These are phyloP conservation scores for Strobilomyces dryophilus DNA, from an alignment of 768 basidiomycete species.

Conservation along the genomic window DNA sequence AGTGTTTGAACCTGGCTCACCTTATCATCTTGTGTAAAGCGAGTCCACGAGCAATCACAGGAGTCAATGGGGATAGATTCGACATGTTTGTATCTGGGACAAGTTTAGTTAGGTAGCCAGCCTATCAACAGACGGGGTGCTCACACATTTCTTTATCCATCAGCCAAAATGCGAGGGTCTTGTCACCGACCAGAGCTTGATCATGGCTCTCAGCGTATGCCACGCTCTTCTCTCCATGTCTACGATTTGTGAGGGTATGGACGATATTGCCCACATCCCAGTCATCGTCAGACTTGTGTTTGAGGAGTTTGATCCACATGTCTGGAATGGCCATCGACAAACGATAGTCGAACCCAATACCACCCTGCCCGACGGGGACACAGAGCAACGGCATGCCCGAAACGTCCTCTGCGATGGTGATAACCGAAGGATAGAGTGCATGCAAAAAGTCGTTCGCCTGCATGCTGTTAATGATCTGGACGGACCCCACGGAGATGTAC, in stretches of 20 bases:
- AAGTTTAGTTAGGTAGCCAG: neutral
- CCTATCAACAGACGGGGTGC: constrained; percentile 21
- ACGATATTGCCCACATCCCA: constrained; percentile 90
- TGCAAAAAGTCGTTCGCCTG: constrained; percentile 94
- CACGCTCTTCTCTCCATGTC: constrained; percentile 86
- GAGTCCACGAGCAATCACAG: constrained; percentile 82
- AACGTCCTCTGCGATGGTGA: constrained; percentile 98
- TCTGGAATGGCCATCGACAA: constrained; percentile 98
- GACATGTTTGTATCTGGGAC: constrained; percentile 88
- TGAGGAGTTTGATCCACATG: constrained; percentile 99
- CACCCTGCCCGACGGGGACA: constrained; percentile 71
- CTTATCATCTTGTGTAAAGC: constrained; percentile 97
- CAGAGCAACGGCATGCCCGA: constrained; percentile 98
- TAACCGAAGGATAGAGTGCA: constrained; percentile 66
- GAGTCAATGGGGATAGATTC: constrained; percentile 75
- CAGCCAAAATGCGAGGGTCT: constrained; percentile 97
- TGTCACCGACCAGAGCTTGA: constrained; percentile 97
- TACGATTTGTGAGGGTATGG: constrained; percentile 85
- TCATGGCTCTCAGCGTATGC: constrained; percentile 96
- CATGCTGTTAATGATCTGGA: constrained; percentile 6
- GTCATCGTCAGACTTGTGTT: constrained; percentile 80
- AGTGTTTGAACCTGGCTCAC: constrained; percentile 36
- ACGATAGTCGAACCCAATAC: constrained; percentile 96
- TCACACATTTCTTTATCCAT: constrained; percentile 99
- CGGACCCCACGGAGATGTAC: constrained; percentile 26